A percentile compares a stretch with the other conserved stretches of the same genome.
phyloP scores from a whole-genome alignment of 768 basidiomycete species.

The Phanerochaete sordida region DNA sequence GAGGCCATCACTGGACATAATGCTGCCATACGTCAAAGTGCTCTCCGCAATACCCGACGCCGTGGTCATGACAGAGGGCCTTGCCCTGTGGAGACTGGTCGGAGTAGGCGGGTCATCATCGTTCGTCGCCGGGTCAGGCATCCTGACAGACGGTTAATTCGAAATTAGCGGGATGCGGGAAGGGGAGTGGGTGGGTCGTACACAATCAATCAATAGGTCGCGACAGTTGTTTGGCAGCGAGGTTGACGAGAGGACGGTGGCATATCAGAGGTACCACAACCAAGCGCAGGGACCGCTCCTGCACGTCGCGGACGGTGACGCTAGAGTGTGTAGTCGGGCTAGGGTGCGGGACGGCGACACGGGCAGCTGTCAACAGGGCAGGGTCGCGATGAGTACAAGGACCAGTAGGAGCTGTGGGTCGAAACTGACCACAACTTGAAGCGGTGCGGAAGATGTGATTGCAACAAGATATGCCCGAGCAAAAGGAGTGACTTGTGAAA shows the following conservation, averaged over 20 bases:
- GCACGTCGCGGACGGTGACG: not conserved
- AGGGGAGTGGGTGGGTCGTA: not conserved
- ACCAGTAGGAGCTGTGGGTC: not conserved
- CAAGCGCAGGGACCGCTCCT: not conserved
- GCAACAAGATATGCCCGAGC: not conserved
- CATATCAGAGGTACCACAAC: constrained; percentile 10
- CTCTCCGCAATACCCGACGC: constrained; percentile 57
- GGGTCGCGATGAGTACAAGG: not conserved
- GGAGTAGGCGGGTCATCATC: constrained; percentile 9
- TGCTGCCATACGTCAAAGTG: constrained; percentile 43
- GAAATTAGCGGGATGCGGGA: not conserved
- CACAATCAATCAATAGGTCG: constrained; percentile 5
- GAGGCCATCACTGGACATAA: constrained; percentile 22
- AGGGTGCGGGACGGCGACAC: too few relatives aligned
- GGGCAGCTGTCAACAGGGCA: not conserved
- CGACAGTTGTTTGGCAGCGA: constrained; percentile 6
- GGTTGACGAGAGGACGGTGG: constrained; percentile 5
- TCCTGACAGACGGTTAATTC: not conserved
- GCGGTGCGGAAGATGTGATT: not conserved
- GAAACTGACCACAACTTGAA: not conserved
- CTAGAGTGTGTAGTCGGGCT: too few relatives aligned
- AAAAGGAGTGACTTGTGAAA: constrained; percentile 3
- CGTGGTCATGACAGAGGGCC: constrained; percentile 45
- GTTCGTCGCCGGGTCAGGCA: not conserved
- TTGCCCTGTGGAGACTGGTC: constrained; percentile 14